Percentiles rank a stretch among this genome's conserved stretches.
phyloP scores from a whole-genome alignment of 2,329 filamentous ascomycete species.

The Hymenoscyphus linearis region DNA sequence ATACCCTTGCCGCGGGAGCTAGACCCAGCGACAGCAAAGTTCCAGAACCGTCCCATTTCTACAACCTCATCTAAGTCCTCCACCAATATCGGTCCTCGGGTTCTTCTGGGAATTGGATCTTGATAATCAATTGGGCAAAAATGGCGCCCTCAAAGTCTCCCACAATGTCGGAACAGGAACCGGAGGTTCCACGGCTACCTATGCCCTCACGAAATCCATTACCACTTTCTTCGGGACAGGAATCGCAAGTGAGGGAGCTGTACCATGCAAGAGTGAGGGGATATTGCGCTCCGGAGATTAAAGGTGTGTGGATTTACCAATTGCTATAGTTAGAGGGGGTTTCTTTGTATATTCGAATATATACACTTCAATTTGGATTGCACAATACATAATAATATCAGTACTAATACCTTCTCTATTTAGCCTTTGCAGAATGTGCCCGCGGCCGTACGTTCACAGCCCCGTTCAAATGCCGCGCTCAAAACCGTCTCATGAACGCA shows the following conservation, averaged over 20 bases:
- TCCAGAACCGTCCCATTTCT: conserved; percentile 3
- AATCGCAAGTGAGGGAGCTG: conserved; percentile 73
- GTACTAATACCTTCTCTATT: background rate
- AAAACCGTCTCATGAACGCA: conserved; percentile 82
- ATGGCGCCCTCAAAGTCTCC: conserved; percentile 25
- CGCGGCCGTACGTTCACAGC: conserved; percentile 80
- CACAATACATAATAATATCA: background rate
- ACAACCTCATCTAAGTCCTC: background rate
- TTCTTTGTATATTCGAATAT: background rate
- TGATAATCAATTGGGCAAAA: conserved; percentile 15
- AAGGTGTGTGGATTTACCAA: conserved; percentile 45
- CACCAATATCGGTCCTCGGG: background rate
- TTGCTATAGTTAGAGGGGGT: background rate
- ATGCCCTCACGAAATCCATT: conserved; percentile 69
- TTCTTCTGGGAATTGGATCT: background rate
- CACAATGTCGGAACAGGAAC: conserved; percentile 12
- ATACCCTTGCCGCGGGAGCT: background rate
- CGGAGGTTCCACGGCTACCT: conserved; percentile 29
- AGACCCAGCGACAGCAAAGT: background rate
- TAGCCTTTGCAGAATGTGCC: conserved; percentile 90
- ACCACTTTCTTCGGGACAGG: conserved; percentile 75
- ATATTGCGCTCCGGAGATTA: conserved; percentile 72
- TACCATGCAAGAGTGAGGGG: conserved; percentile 75
- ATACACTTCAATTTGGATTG: background rate
- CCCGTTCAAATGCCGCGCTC: conserved; percentile 75